A percentile compares a stretch with the other conserved stretches of the same genome.
These are phyloP conservation scores for Didymella sp. DNA, from an alignment of 2,329 filamentous ascomycete genomes.

Conservation along the genomic window DNA sequence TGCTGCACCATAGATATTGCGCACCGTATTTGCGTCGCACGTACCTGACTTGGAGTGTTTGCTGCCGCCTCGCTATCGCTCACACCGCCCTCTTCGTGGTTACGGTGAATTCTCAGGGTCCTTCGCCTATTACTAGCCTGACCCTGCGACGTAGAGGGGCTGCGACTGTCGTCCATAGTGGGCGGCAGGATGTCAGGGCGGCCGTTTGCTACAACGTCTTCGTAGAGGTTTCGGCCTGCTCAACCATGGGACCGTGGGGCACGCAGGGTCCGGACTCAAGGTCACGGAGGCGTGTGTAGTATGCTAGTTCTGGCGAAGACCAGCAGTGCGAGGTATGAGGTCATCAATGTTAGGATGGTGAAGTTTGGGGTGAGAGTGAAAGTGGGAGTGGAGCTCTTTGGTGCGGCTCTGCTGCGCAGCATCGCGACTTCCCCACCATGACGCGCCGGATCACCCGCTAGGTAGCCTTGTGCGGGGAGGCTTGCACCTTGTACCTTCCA, in stretches of 20 bases:
- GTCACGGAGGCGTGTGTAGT: neutral
- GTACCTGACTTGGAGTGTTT: constrained; percentile 19
- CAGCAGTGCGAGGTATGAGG: neutral
- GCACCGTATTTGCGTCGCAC: neutral
- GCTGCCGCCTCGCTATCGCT: constrained; percentile 19
- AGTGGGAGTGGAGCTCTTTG: constrained; percentile 1
- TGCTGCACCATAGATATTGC: neutral
- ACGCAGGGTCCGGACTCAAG: neutral
- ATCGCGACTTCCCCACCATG: constrained; percentile 10
- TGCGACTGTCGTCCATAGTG: neutral
- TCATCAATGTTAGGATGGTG: neutral
- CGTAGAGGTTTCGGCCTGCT: neutral
- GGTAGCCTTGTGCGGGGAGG: neutral
- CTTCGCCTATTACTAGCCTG: neutral
- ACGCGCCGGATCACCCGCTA: constrained; percentile 14
- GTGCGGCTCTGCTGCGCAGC: constrained; percentile 12
- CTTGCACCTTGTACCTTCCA: neutral
- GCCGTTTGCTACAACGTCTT: neutral
- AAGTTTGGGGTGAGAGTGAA: neutral
- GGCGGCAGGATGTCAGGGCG: neutral
- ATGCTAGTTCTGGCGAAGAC: neutral
- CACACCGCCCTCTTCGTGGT: constrained; percentile 8
- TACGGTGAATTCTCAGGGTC: constrained; percentile 10
- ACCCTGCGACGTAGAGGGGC: neutral
- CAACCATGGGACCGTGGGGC: neutral